Evolutionary conservation across 345 rosid species (phyloP), one percentile per base, ranked within the genome.

Genomic region (Luvunga scandens): DNA sequence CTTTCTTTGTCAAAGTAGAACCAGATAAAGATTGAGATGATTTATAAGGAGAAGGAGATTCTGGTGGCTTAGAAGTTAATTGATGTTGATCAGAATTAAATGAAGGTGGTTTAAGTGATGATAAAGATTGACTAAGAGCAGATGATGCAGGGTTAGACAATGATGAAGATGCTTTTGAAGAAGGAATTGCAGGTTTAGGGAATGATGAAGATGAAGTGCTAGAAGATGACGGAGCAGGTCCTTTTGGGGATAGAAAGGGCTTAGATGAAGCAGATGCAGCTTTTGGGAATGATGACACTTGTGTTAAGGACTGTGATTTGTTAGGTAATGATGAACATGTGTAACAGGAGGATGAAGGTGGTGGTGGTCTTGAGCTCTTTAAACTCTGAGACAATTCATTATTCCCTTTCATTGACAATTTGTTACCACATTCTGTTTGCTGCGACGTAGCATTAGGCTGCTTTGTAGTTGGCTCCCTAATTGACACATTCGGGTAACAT

Each of bases 11-110:
- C 73, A 72, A 30, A 22, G 16, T 45, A 13, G 31, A 60, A 60
- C 59, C 36, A 30, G 22, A 10, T n/a, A 38, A 30, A 60, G 45
- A 77, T 13, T 67, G 25, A 50, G 76, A 30, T 38, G 78, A 28
- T 48, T 80, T 69, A 69, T 21, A 62, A 16, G 33, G 69, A 66
- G 63, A 55, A 50, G 50, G 53, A 72, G 73, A 63, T 53, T 66
- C 9, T 1, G 73, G 25, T 4, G 34, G 75, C 33, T 48, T 48
- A 64, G n/a, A 27, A 1, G 45, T 10, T 33, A 21, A 13, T 28
- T 27, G 42, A 64, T 18, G 57, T 53, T 53, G 57, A 18, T 18
- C 7, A 53, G 57, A 53, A 27, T 4, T 25, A 27, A 27, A 63
- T 13, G 36, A 12, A 1, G 30, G 28, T 36, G 28, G 2, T 10